A percentile compares a stretch with the other conserved stretches of the same genome.
Evolutionary conservation across 805 yeast species (phyloP).

Genomic region (Saccharomyces jurei): DNA sequence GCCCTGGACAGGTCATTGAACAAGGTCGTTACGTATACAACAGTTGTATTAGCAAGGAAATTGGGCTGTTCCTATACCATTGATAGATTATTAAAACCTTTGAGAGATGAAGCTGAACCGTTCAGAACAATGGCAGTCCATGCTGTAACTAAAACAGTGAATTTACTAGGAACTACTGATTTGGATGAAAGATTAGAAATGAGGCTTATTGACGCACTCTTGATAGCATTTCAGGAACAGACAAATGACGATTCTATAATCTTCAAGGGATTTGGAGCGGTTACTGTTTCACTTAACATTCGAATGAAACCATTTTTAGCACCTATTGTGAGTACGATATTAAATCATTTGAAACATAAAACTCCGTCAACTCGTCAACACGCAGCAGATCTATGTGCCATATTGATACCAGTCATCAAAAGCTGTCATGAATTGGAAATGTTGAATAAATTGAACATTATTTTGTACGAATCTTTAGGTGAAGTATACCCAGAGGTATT

Average conservation of each 20-base stretch:
- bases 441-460: conserved; percentile 59
- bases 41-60: conserved; percentile 55
- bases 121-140: conserved; percentile 73
- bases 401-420: conserved; percentile 58
- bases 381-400: conserved; percentile 68
- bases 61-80: conserved; percentile 58
- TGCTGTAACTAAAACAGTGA: conserved; percentile 50
- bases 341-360: conserved; percentile 67
- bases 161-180: conserved; percentile 46
- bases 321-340: conserved; percentile 60
- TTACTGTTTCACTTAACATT: conserved; percentile 51
- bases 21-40: conserved; percentile 61
- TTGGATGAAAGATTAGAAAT: conserved; percentile 55
- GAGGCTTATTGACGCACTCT: conserved; percentile 67
- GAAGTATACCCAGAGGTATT: conserved; percentile 91
- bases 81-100: conserved; percentile 44
- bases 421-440: conserved; percentile 56
- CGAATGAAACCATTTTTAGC: conserved; percentile 66
- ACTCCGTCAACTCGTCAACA: conserved; percentile 69
- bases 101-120: conserved; percentile 80
- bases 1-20: conserved; percentile 59
- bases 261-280: conserved; percentile 55
- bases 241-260: conserved; percentile 46
- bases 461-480: conserved; percentile 84
- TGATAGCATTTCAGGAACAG: conserved; percentile 78